Evolutionary conservation across 106 monocot genomes (phyloP).

Genomic region (Allium fistulosum): DNA sequence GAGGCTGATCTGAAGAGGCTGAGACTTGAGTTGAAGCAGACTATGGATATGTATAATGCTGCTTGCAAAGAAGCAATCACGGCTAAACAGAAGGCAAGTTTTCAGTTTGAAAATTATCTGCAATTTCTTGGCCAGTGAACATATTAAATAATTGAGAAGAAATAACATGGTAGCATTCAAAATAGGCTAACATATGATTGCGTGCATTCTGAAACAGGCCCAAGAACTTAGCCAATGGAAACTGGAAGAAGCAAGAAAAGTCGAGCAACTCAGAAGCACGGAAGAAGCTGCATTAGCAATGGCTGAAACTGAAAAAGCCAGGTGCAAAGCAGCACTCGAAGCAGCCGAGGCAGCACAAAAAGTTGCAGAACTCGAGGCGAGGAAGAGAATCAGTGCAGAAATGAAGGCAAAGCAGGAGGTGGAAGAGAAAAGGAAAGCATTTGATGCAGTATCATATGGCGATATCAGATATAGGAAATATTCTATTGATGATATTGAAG

Average conservation of each 20-base stretch:
- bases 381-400: slow-evolving; percentile 56
- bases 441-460: slow-evolving; percentile 38
- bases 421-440: slow-evolving; percentile 56
- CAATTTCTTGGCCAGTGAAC: not conserved
- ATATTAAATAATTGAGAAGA: not conserved
- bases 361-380: slow-evolving; percentile 52
- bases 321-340: slow-evolving; percentile 64
- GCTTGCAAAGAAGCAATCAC: slow-evolving; percentile 88
- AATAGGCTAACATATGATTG: not conserved
- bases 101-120: not conserved
- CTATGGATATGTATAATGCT: slow-evolving; percentile 83
- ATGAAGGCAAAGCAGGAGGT: slow-evolving; percentile 39
- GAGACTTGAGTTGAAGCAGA: slow-evolving; percentile 80
- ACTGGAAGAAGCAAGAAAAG: slow-evolving; percentile 42
- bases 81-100: slow-evolving; percentile 65
- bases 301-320: slow-evolving; percentile 70
- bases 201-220: slow-evolving; percentile 22
- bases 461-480: slow-evolving; percentile 73
- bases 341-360: slow-evolving; percentile 54
- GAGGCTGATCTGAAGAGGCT: slow-evolving; percentile 76
- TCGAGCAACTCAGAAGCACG: slow-evolving; percentile 52
- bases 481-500: slow-evolving; percentile 67
- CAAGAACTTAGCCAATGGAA: slow-evolving; percentile 64
- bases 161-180: not conserved
- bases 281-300: slow-evolving; percentile 68